Evolutionary conservation across 352 stramenopile genomes (phyloP).

Genomic region (Pythium brachiatum): DNA sequence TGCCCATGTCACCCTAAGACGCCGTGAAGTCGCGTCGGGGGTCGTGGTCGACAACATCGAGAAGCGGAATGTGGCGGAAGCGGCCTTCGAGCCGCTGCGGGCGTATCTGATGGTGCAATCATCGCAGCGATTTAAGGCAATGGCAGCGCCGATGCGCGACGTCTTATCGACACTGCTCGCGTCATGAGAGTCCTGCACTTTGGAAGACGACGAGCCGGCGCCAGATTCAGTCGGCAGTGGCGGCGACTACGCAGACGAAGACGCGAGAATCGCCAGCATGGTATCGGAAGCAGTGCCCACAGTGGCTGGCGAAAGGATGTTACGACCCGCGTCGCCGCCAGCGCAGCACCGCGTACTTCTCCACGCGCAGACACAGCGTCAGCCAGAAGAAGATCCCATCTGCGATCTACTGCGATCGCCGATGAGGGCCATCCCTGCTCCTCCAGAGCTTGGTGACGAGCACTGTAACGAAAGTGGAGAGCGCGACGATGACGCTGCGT

Average conservation of each 20-base stretch:
- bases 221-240: not conserved
- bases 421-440: too few relatives aligned
- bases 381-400: too few relatives aligned
- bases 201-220: not conserved
- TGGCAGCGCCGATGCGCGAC: not conserved
- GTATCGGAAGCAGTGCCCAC: too few relatives aligned
- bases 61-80: not conserved
- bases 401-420: too few relatives aligned
- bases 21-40: not conserved
- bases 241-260: not conserved
- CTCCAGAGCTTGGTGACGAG: too few relatives aligned
- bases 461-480: too few relatives aligned
- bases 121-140: not conserved
- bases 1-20: not conserved
- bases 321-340: too few relatives aligned
- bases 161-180: not conserved
- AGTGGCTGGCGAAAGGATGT: too few relatives aligned
- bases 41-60: not conserved
- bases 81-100: not conserved
- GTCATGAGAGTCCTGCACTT: not conserved
- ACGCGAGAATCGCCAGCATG: too few relatives aligned
- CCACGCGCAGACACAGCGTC: too few relatives aligned
- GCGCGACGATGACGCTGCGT: too few relatives aligned
- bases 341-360: too few relatives aligned
- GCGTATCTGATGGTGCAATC: not conserved